Evolutionary conservation across 306 rosid species (phyloP).

Genomic region (Fragaria ananassa): DNA sequence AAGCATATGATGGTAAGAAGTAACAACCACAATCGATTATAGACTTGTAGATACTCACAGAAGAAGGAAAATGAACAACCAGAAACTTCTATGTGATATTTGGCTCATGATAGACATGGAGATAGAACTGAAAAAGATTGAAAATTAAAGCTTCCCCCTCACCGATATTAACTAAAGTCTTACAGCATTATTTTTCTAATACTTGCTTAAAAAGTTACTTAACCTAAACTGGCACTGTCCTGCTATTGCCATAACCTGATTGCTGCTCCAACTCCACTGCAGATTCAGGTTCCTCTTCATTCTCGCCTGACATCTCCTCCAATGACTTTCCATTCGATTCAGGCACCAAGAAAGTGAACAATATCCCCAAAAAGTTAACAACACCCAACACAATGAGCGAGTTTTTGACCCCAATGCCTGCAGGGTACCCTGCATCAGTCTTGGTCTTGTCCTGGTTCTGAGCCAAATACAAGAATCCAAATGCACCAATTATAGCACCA

Average conservation of each 20-base stretch:
- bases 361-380: slow-evolving; percentile 52
- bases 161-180: not conserved
- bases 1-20: not conserved
- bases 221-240: slow-evolving; percentile 47
- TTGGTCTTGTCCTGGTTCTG: slow-evolving; percentile 51
- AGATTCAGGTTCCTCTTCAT: slow-evolving; percentile 40
- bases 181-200: not conserved
- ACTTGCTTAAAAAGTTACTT: slow-evolving; percentile 5
- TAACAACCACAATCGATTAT: not conserved
- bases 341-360: slow-evolving; percentile 64
- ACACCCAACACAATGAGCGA: slow-evolving; percentile 45
- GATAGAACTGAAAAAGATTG: not conserved
- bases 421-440: slow-evolving; percentile 67
- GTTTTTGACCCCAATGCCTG: slow-evolving; percentile 66
- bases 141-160: not conserved
- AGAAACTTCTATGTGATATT: not conserved
- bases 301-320: slow-evolving; percentile 76
- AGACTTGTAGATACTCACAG: not conserved
- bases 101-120: not conserved
- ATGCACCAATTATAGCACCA: slow-evolving; percentile 75
- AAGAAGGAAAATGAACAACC: not conserved
- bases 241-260: slow-evolving; percentile 20
- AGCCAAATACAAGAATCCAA: slow-evolving; percentile 73
- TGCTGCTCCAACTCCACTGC: slow-evolving; percentile 25
- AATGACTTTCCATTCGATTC: slow-evolving; percentile 69